Conservation (phyloP, 495 filamentous ascomycete genomes). For the Xylaria intraflava region DNA sequence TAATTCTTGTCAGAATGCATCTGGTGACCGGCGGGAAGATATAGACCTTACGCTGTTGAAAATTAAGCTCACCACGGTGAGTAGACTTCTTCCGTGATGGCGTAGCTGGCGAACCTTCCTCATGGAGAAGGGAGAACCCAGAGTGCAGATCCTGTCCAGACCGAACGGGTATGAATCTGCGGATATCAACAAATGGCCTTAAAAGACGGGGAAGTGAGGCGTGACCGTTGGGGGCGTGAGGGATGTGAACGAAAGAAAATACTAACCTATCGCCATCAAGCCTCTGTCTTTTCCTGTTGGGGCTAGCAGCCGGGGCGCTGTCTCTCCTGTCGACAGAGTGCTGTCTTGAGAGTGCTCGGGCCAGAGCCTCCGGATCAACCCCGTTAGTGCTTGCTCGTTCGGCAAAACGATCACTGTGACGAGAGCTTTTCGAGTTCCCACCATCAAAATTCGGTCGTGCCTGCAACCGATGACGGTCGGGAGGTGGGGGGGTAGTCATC, state of each 20-base stretch:
- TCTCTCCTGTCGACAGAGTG: constrained; percentile 44
- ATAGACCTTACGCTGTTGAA: constrained; percentile 71
- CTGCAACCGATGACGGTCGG: constrained; percentile 30
- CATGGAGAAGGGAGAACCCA: constrained; percentile 82
- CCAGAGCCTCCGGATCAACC: constrained; percentile 32
- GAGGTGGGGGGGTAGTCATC: constrained; percentile 34
- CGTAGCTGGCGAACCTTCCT: constrained; percentile 85
- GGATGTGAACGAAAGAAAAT: background rate
- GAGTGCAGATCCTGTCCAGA: constrained; percentile 89
- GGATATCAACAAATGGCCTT: constrained; percentile 16
- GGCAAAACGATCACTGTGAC: constrained; percentile 23
- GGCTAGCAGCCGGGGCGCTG: constrained; percentile 66
- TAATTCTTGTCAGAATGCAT: constrained; percentile 44
- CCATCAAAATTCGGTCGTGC: constrained; percentile 24
- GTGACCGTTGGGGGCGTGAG: background rate
- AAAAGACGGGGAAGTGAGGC: background rate
- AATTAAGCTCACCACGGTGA: constrained; percentile 85
- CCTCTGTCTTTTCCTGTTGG: constrained; percentile 78
- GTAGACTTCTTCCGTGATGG: constrained; percentile 81
- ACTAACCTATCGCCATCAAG: constrained; percentile 74
- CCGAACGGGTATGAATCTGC: constrained; percentile 90
- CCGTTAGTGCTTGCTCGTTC: constrained; percentile 20
- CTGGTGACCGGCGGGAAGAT: background rate
- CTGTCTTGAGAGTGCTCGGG: constrained; percentile 27
- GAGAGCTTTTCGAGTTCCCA: constrained; percentile 19